These are phyloP conservation scores for Carallia pectinifolia DNA, from an alignment of 345 rosid genomes.

Conservation along the genomic window DNA sequence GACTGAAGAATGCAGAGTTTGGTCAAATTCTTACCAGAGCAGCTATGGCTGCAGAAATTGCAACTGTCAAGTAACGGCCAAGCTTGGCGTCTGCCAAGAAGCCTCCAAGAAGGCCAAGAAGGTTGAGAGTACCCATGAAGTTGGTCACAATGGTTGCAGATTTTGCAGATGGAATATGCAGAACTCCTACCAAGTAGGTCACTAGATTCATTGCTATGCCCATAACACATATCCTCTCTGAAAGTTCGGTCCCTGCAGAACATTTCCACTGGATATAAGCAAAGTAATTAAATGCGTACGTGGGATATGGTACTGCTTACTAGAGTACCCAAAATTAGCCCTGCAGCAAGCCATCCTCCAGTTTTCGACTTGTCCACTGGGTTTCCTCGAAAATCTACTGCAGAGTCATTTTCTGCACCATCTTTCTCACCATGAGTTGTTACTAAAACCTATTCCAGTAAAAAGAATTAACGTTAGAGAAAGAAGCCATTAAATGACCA, in stretches of 20 bases:
- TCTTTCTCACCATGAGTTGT: slow-evolving; percentile 42
- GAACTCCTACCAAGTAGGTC: slow-evolving; percentile 70
- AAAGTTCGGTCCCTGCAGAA: slow-evolving; percentile 71
- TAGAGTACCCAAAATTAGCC: slow-evolving; percentile 67
- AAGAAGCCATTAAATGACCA: background rate
- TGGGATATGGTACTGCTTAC: background rate
- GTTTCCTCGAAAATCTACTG: slow-evolving; percentile 58
- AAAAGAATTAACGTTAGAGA: background rate
- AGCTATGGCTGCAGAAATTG: slow-evolving; percentile 58
- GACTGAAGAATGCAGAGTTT: no score
- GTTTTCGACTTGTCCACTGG: slow-evolving; percentile 69
- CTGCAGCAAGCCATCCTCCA: slow-evolving; percentile 95
- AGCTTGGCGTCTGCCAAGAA: slow-evolving; percentile 91
- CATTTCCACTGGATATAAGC: background rate
- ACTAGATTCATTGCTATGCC: slow-evolving; percentile 91
- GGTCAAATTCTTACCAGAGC: slow-evolving; percentile 49
- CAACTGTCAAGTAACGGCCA: slow-evolving; percentile 75
- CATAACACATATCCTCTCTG: slow-evolving; percentile 88
- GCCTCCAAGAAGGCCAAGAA: slow-evolving; percentile 83
- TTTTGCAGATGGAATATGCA: slow-evolving; percentile 76
- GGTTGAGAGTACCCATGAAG: slow-evolving; percentile 90
- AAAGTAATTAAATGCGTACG: background rate
- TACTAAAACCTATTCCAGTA: slow-evolving; percentile 45
- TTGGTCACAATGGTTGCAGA: slow-evolving; percentile 83
- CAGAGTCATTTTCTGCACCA: slow-evolving; percentile 31